phyloP scores from a whole-genome alignment of 1,139 yeast species.

The Blastobotrys buckinghamii region DNA sequence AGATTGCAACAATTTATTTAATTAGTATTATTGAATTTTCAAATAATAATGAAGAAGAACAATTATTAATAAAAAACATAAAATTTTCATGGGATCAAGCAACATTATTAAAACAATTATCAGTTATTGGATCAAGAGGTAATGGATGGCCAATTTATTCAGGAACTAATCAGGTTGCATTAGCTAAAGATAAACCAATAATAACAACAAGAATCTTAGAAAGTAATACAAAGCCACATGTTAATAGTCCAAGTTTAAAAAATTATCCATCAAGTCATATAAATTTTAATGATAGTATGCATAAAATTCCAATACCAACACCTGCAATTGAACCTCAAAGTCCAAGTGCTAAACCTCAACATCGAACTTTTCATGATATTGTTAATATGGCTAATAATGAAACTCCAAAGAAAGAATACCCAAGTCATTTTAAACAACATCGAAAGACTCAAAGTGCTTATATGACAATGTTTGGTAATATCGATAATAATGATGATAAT shows the following conservation, averaged over 20 bases:
- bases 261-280: conserved; percentile 18
- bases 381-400: conserved; percentile 7
- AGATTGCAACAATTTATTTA: conserved; percentile 23
- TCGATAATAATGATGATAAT: background rate
- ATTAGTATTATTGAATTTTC: conserved; percentile 24
- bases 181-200: conserved; percentile 1
- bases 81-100: conserved; percentile 30
- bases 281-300: conserved; percentile 16
- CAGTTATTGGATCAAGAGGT: conserved; percentile 28
- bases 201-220: conserved; percentile 1
- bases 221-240: background rate
- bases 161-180: conserved; percentile 22
- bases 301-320: conserved; percentile 18
- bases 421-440: background rate
- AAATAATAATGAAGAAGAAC: conserved; percentile 1
- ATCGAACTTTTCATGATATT: conserved; percentile 19
- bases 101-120: conserved; percentile 28
- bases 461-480: conserved; percentile 11
- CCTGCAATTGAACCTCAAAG: conserved; percentile 22
- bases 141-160: conserved; percentile 29
- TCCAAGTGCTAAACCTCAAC: conserved; percentile 20
- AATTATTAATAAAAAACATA: conserved; percentile 17
- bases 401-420: background rate
- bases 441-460: conserved; percentile 12
- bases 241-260: conserved; percentile 11